Evolutionary conservation across 306 rosid species (phyloP).

Genomic region (Cucurbita moschata): DNA sequence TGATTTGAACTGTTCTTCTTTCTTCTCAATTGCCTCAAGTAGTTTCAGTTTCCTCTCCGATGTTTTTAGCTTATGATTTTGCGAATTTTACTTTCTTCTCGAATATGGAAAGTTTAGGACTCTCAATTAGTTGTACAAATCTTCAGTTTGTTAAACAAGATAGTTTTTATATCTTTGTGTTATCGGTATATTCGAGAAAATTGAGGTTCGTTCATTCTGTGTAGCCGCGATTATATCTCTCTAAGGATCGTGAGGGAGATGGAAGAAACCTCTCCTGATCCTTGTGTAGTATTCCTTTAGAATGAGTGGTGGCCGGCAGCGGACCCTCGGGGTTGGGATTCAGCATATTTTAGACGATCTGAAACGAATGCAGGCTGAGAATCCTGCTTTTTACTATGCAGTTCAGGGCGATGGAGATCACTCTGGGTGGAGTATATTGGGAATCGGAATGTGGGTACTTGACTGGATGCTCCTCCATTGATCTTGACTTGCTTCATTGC

Average conservation of each 20-base stretch:
- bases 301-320: constrained; percentile 67
- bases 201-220: background rate
- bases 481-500: too few species aligned
- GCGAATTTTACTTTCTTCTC: background rate
- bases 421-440: constrained; percentile 21
- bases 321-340: constrained; percentile 49
- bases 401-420: constrained; percentile 49
- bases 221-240: background rate
- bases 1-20: background rate
- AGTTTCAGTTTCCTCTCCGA: background rate
- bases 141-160: background rate
- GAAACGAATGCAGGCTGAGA: constrained; percentile 74
- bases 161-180: background rate
- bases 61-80: background rate
- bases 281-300: constrained; percentile 9
- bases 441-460: too few species aligned
- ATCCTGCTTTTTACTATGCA: constrained; percentile 57
- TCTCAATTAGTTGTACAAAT: background rate
- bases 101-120: background rate
- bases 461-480: too few species aligned
- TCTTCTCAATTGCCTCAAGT: background rate
- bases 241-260: background rate
- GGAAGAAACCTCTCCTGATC: background rate
- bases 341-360: constrained; percentile 67
- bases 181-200: background rate